Evolutionary conservation across 495 filamentous ascomycete species (phyloP).

Genomic region (Penicillium fimorum): DNA sequence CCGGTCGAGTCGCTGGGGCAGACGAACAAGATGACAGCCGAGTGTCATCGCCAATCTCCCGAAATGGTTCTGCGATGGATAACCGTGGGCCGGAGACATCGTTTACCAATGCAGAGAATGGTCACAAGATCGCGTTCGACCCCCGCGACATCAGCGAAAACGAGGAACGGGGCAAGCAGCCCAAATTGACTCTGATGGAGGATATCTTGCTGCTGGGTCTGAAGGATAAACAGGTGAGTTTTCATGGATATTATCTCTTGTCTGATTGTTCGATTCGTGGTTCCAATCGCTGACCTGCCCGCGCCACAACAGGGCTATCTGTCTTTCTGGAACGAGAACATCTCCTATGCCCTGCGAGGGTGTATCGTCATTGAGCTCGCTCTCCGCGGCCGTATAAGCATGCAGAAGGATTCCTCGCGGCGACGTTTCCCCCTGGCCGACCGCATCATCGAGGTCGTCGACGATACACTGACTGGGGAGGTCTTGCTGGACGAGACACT

Average conservation of each 20-base stretch:
- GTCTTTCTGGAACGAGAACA: slow-evolving; percentile 99
- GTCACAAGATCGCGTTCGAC: slow-evolving; percentile 98
- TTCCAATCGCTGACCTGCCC: slow-evolving; percentile 24
- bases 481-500: slow-evolving; percentile 96
- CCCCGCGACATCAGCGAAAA: slow-evolving; percentile 96
- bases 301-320: slow-evolving; percentile 72
- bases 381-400: slow-evolving; percentile 92
- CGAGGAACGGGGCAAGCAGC: slow-evolving; percentile 93
- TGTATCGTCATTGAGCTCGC: slow-evolving; percentile 98
- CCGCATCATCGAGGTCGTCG: slow-evolving; percentile 91
- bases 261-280: not conserved
- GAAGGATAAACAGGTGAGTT: slow-evolving; percentile 92
- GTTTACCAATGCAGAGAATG: slow-evolving; percentile 91
- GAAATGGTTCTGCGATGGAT: slow-evolving; percentile 58
- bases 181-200: slow-evolving; percentile 97
- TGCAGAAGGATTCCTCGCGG: slow-evolving; percentile 95
- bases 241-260: not conserved
- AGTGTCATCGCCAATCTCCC: slow-evolving; percentile 66
- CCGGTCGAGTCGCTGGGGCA: slow-evolving; percentile 55
- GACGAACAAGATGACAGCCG: slow-evolving; percentile 63
- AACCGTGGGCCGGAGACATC: slow-evolving; percentile 76
- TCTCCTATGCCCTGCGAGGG: slow-evolving; percentile 93
- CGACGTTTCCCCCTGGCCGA: slow-evolving; percentile 90
- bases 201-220: slow-evolving; percentile 90
- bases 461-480: slow-evolving; percentile 95